Evolutionary conservation across 805 yeast genomes (phyloP), one percentile per base, ranked within the genome.

Genomic region (Zygotorulaspora florentina): DNA sequence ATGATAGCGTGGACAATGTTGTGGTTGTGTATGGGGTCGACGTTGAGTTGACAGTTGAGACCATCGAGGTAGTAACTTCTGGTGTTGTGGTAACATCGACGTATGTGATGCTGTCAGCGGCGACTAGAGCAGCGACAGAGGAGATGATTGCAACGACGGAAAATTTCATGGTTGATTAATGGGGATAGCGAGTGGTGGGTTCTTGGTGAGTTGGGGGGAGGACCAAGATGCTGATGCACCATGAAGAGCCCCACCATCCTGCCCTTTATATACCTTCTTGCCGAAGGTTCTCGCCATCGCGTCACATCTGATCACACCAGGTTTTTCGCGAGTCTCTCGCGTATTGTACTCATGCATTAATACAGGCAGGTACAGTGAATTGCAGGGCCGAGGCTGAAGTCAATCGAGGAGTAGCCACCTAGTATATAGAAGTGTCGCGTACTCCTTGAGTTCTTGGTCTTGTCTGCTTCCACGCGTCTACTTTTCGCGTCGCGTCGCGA

Each of bases 21-120:
- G 57, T 60, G 39, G 70, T 67, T 28, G 65, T 57, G 58, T 54
- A 59, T 40, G 68, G 59, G n/a, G 73, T 69, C 40, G 72, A 69
- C 13, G 73, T 68, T 20, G 67, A 60, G 41, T 66, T 64, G 26
- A 53, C 62, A 45, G 75, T 71, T 51, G 74, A 72, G 48, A 72
- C 74, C 43, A 72, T 69, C 30, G 79, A 70, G n/a, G 62, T 65
- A 46, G 75, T 69, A 40, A 66, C 72, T 44, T 72, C 66, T 55
- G 80, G 80, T 39, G 80, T 76, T 47, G 71, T 61, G 49, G 80
- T 75, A 55, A 69, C 66, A 53, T 76, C 79, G 42, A 74, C 76
- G 59, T 70, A 73, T 39, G 67, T 56, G 58, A 68, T 61, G 26
- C 61, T 59, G 36, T 68, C 72, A 6, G 53, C 39, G 23, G 51